A percentile compares a stretch with the other conserved stretches of the same genome.
Evolutionary conservation across 2,329 filamentous ascomycete genomes (phyloP).

Genomic region (Cryphonectria carpinicola): DNA sequence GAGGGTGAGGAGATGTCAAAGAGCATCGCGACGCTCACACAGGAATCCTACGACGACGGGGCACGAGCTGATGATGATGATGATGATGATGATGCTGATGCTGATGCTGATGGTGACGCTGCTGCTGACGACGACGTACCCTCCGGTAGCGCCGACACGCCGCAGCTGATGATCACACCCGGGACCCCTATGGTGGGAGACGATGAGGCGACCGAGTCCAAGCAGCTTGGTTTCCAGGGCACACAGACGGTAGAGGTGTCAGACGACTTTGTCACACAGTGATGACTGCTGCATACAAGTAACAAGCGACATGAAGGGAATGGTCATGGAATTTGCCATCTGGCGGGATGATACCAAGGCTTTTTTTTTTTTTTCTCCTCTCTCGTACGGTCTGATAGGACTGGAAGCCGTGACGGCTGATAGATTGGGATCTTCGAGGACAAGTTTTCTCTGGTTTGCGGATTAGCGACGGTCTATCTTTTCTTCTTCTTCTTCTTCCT

Average conservation of each 20-base stretch:
- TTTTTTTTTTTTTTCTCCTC: background rate
- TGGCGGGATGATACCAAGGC: background rate
- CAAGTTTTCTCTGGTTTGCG: background rate
- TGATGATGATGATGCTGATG: background rate
- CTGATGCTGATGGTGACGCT: constrained; percentile 32
- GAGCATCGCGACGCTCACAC: constrained; percentile 27
- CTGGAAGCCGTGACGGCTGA: background rate
- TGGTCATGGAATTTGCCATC: background rate
- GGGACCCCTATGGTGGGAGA: constrained; percentile 49
- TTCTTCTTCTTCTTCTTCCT: background rate
- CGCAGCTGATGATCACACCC: constrained; percentile 53
- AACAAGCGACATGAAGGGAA: background rate
- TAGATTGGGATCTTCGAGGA: background rate
- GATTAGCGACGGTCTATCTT: background rate
- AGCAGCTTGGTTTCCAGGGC: constrained; percentile 47
- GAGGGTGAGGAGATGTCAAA: constrained; percentile 30
- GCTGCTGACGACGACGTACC: constrained; percentile 34
- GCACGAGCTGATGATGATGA: constrained; percentile 38
- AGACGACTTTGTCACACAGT: constrained; percentile 40
- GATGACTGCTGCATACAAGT: constrained; percentile 28
- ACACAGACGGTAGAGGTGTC: constrained; percentile 41
- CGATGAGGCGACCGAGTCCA: constrained; percentile 42
- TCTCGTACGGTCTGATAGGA: background rate
- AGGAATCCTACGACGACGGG: constrained; percentile 25
- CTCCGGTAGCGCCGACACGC: constrained; percentile 37